Evolutionary conservation across 2,329 filamentous ascomycete species (phyloP).

Genomic region (Teratosphaeria epicoccoides): DNA sequence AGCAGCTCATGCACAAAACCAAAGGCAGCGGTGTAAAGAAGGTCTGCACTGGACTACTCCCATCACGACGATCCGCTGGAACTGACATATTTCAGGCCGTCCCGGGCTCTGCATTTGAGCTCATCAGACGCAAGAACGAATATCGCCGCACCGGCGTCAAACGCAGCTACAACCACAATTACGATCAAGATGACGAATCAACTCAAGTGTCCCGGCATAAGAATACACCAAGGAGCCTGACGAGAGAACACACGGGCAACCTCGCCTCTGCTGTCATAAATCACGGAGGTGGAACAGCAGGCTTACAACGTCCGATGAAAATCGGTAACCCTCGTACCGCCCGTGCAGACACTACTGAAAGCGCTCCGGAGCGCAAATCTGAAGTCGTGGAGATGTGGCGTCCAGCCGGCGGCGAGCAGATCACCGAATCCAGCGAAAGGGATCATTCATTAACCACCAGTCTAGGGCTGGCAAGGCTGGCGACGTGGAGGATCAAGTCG

Average conservation of each 20-base stretch:
- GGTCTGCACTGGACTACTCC: not conserved
- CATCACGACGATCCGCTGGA: not conserved
- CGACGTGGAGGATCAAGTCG: slow-evolving; percentile 4
- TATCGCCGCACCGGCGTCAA: not conserved
- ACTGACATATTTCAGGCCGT: not conserved
- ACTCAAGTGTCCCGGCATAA: too few relatives aligned
- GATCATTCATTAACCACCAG: not conserved
- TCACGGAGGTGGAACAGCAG: not conserved
- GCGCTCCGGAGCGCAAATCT: not conserved
- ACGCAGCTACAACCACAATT: not conserved
- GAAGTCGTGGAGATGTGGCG: slow-evolving; percentile 3
- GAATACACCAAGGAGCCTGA: not conserved
- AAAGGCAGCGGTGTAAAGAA: not conserved
- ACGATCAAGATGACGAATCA: not conserved
- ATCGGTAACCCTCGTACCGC: not conserved
- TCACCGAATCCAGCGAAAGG: not conserved
- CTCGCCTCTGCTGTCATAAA: not conserved
- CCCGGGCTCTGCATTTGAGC: slow-evolving; percentile 1
- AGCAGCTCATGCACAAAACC: not conserved
- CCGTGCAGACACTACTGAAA: not conserved
- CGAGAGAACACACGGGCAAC: not conserved
- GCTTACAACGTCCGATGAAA: not conserved
- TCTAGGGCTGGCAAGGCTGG: slow-evolving; percentile 3
- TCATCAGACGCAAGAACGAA: not conserved
- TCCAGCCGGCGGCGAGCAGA: slow-evolving; percentile 4